Conservation (phyloP, 805 yeast species). For the Pichia sporocuriosa region DNA sequence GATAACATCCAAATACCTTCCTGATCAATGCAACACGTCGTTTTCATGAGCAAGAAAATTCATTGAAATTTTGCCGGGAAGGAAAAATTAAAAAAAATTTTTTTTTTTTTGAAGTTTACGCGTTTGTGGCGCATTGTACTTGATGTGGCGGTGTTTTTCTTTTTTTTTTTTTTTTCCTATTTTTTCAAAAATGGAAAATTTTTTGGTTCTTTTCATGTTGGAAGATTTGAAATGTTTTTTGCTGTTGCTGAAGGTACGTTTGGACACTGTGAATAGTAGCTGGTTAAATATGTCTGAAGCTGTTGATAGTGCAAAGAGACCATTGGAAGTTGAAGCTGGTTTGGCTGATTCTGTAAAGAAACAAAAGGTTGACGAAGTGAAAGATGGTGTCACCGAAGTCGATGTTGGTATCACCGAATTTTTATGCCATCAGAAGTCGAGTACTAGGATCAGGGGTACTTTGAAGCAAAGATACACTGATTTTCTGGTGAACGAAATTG, state of each 20-base stretch:
- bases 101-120: too few relatives aligned
- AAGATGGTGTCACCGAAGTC: constrained; percentile 49
- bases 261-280: too few relatives aligned
- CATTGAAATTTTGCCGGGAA: too few relatives aligned
- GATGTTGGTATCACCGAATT: constrained; percentile 87
- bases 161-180: not conserved
- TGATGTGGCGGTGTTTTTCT: not conserved
- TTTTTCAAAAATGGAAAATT: not conserved
- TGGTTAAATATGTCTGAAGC: not conserved
- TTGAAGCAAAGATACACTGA: constrained; percentile 90
- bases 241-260: not conserved
- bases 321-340: constrained; percentile 1
- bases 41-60: too few relatives aligned
- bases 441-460: constrained; percentile 68
- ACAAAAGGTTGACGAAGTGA: constrained; percentile 3
- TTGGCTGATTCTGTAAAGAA: constrained; percentile 1
- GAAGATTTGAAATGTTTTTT: not conserved
- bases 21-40: too few relatives aligned
- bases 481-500: constrained; percentile 88
- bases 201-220: too few relatives aligned
- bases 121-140: too few relatives aligned
- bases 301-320: constrained; percentile 1
- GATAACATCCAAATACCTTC: too few relatives aligned
- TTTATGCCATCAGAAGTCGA: constrained; percentile 12
- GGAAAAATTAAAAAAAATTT: too few relatives aligned